A percentile compares a stretch with the other conserved stretches of the same genome.
phyloP scores from a whole-genome alignment of 1,284 basidiomycete species.

The Amylostereum areolatum region DNA sequence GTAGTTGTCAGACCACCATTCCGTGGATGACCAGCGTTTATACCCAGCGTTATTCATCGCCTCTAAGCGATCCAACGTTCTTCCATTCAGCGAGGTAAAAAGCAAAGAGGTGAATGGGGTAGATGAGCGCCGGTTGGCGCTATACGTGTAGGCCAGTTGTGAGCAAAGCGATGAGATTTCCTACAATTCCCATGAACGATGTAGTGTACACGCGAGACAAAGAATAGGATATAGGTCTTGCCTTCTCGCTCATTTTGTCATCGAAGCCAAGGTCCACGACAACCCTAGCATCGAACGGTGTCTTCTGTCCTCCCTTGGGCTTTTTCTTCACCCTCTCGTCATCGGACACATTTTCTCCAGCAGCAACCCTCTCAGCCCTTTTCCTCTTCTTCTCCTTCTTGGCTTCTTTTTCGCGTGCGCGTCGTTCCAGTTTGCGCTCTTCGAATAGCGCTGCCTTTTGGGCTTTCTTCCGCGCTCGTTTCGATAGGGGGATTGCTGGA shows the following conservation, averaged over 20 bases:
- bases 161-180: slow-evolving; percentile 85
- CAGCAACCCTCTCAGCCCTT: slow-evolving; percentile 47
- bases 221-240: slow-evolving; percentile 30
- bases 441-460: slow-evolving; percentile 62
- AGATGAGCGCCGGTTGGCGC: slow-evolving; percentile 70
- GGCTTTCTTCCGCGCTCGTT: slow-evolving; percentile 76
- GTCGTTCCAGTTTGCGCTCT: slow-evolving; percentile 68
- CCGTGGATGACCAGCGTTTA: slow-evolving; percentile 74
- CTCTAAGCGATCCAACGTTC: slow-evolving; percentile 66
- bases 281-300: slow-evolving; percentile 66
- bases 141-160: slow-evolving; percentile 88
- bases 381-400: slow-evolving; percentile 62
- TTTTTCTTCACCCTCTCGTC: slow-evolving; percentile 43
- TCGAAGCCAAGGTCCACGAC: slow-evolving; percentile 94
- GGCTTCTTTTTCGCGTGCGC: slow-evolving; percentile 68
- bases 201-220: slow-evolving; percentile 1
- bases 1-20: slow-evolving; percentile 78
- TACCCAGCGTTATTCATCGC: slow-evolving; percentile 63
- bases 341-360: slow-evolving; percentile 45
- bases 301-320: slow-evolving; percentile 28
- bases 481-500: slow-evolving; percentile 44
- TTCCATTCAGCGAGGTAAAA: slow-evolving; percentile 75
- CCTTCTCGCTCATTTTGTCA: slow-evolving; percentile 90
- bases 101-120: slow-evolving; percentile 70
- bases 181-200: slow-evolving; percentile 31